Evolutionary conservation across 805 yeast species (phyloP).

Genomic region (Candida gorgasii): DNA sequence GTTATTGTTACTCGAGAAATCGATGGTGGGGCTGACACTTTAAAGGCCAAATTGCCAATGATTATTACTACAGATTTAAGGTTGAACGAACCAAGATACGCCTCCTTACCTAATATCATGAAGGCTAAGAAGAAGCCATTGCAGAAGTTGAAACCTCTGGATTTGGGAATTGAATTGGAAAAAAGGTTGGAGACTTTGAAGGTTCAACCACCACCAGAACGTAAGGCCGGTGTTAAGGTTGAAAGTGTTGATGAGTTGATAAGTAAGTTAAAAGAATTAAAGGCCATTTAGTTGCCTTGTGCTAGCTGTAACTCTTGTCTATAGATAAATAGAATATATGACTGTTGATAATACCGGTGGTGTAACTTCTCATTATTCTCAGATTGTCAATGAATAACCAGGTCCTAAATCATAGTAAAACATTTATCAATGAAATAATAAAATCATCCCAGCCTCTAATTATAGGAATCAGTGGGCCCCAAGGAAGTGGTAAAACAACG

Average conservation of each 20-base stretch:
- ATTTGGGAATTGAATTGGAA: conserved; percentile 65
- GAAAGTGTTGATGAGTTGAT: conserved; percentile 80
- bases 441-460: neutral
- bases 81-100: conserved; percentile 92
- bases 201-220: conserved; percentile 82
- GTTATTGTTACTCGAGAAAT: conserved; percentile 85
- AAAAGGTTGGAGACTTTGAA: conserved; percentile 67
- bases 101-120: conserved; percentile 95
- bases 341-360: no score
- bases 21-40: conserved; percentile 91
- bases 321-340: conserved; percentile 2
- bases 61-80: conserved; percentile 91
- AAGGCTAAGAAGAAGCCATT: conserved; percentile 97
- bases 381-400: conserved; percentile 2
- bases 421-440: neutral
- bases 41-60: conserved; percentile 77
- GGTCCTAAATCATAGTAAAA: neutral
- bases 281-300: conserved; percentile 65
- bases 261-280: conserved; percentile 70
- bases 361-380: no score
- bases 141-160: conserved; percentile 60
- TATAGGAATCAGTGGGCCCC: conserved; percentile 65
- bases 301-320: no score
- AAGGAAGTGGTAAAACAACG: conserved; percentile 77
- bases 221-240: conserved; percentile 82